Percentiles rank a stretch among this genome's conserved stretches.
Conservation (phyloP, 2,329 filamentous ascomycete genomes). For the Ophiosphaerella narmari region DNA sequence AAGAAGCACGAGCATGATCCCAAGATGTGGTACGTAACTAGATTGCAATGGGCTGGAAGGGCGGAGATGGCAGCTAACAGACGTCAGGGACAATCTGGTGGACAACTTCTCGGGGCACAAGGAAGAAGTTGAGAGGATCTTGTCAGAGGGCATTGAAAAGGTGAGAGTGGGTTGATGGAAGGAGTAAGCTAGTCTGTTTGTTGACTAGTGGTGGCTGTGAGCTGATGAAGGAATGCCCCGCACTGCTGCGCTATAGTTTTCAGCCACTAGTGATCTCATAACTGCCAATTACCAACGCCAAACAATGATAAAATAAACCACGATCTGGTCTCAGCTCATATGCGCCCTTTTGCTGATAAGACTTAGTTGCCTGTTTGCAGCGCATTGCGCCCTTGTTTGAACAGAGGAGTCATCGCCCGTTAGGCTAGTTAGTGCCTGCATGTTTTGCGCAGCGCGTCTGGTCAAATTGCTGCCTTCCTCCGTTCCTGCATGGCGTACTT, state of each 20-base stretch:
- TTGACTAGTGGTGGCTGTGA: background rate
- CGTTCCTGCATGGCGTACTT: background rate
- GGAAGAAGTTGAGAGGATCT: conserved; percentile 53
- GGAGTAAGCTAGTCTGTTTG: background rate
- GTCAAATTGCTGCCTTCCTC: background rate
- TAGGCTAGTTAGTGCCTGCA: background rate
- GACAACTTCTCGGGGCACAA: conserved; percentile 57
- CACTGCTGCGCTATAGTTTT: conserved; percentile 1
- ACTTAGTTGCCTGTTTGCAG: background rate
- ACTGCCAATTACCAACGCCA: background rate
- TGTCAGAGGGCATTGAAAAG: conserved; percentile 42
- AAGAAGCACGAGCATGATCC: conserved; percentile 55
- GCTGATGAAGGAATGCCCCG: background rate
- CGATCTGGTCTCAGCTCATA: conserved; percentile 5
- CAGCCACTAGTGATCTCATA: conserved; percentile 6
- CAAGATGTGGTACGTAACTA: conserved; percentile 51
- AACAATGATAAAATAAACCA: conserved; percentile 7
- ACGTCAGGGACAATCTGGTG: conserved; percentile 52
- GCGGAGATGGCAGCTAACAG: conserved; percentile 7
- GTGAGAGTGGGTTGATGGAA: conserved; percentile 6
- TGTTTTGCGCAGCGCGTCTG: background rate
- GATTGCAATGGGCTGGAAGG: background rate
- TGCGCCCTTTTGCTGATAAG: conserved; percentile 10
- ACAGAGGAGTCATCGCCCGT: background rate
- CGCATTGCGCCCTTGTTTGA: conserved; percentile 19